Percentiles rank a stretch among this genome's conserved stretches.
phyloP scores from a whole-genome alignment of 2,329 filamentous ascomycete genomes.

The Fusarium sp. region DNA sequence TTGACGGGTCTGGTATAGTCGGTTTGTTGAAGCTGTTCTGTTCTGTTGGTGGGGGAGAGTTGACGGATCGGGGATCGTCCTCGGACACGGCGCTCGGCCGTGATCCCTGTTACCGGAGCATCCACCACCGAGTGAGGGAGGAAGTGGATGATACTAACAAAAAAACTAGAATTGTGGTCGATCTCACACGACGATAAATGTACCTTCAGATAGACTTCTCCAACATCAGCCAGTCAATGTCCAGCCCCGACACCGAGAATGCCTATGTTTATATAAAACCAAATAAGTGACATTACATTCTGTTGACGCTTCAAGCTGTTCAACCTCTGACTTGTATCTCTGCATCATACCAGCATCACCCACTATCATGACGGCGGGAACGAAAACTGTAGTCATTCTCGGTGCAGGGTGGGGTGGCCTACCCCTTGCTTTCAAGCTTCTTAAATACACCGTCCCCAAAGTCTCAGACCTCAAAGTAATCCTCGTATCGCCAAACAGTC shows the following conservation, averaged over 20 bases:
- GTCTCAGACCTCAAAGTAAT: constrained; percentile 63
- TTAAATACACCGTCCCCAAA: constrained; percentile 62
- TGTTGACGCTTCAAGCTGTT: background rate
- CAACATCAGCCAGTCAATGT: background rate
- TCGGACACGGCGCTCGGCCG: constrained; percentile 52
- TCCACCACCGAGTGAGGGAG: constrained; percentile 1
- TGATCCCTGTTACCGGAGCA: constrained; percentile 32
- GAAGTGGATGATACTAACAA: constrained; percentile 18
- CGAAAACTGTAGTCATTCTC: constrained; percentile 66
- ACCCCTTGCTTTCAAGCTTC: constrained; percentile 64
- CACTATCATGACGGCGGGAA: constrained; percentile 62
- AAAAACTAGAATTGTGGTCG: background rate
- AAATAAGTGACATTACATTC: background rate
- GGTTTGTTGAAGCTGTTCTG: background rate
- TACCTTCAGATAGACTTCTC: background rate
- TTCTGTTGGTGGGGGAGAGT: background rate
- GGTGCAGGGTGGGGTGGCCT: constrained; percentile 67
- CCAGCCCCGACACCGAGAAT: constrained; percentile 23
- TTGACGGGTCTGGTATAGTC: background rate
- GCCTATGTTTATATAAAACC: background rate
- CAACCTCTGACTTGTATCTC: too few relatives aligned
- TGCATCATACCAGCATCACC: background rate
- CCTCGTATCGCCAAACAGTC: constrained; percentile 66
- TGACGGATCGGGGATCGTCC: constrained; percentile 33
- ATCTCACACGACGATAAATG: accelerated